Evolutionary conservation across 2,329 filamentous ascomycete genomes (phyloP).

Genomic region (Gremmenia infestans): DNA sequence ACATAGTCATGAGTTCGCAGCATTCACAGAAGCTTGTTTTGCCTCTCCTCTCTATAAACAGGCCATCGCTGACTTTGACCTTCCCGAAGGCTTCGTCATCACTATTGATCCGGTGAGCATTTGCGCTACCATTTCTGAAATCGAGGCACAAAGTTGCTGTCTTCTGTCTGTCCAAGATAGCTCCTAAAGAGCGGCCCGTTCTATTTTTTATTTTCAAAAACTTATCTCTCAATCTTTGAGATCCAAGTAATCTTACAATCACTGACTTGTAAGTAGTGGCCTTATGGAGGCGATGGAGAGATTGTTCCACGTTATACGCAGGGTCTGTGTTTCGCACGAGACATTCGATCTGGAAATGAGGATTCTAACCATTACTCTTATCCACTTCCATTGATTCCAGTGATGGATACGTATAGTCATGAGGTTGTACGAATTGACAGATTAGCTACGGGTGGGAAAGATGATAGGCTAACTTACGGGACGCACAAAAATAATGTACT

Average conservation of each 20-base stretch:
- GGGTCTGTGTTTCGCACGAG: conserved; percentile 47
- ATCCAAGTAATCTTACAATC: background rate
- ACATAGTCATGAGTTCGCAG: conserved; percentile 41
- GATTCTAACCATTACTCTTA: conserved; percentile 44
- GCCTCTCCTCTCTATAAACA: conserved; percentile 47
- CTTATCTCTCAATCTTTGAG: background rate
- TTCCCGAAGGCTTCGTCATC: conserved; percentile 50
- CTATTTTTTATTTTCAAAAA: conserved; percentile 8
- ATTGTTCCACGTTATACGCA: conserved; percentile 48
- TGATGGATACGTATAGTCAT: conserved; percentile 43
- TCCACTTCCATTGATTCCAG: conserved; percentile 42
- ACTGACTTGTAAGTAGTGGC: conserved; percentile 38
- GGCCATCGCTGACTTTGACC: conserved; percentile 44
- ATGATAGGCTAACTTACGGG: conserved; percentile 38
- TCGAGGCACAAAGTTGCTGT: no score
- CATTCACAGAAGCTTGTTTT: conserved; percentile 44
- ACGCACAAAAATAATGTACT: conserved; percentile 41
- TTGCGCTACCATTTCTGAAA: background rate
- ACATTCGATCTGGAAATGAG: conserved; percentile 26
- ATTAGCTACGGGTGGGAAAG: conserved; percentile 34
- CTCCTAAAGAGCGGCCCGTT: background rate
- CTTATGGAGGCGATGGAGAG: conserved; percentile 48
- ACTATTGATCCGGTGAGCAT: conserved; percentile 39
- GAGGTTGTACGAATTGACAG: conserved; percentile 46
- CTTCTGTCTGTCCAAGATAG: background rate